Base-by-base conservation (phyloP, 768 basidiomycete species). In the Ramaria rubella region DNA sequence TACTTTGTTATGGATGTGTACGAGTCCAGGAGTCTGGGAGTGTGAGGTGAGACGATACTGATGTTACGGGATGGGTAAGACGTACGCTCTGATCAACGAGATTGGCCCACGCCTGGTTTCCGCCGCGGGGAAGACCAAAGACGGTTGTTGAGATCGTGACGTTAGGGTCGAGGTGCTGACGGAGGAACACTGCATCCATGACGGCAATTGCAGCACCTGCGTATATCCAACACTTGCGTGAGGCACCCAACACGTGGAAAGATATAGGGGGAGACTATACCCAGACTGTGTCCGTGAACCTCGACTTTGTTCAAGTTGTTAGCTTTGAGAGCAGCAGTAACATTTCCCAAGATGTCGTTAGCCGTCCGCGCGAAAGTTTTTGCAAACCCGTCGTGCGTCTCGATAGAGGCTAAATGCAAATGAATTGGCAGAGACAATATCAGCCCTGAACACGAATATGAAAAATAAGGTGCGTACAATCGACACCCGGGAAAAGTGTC, bases 201-300 rank as follows among this genome's bases (percentile, higher is more conserved):
- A 70, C 67, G n/a, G 77, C 74, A 38, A 79, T 67, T 2, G 77
- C 77, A 9, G 73, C 77, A 31, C 77, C 77, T 6, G 80, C 67
- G 4, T 75, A 74, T n/a, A n/a, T n/a, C n/a, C n/a, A n/a, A n/a
- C n/a, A n/a, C n/a, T n/a, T n/a, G n/a, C n/a, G n/a, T n/a, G 59
- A 76, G 78, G 0, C 77, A 76, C 42, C 76, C 72, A 23, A 77
- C 55, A n/a, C n/a, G n/a, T n/a, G n/a, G n/a, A n/a, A n/a, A n/a
- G n/a, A n/a, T n/a, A n/a, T n/a, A n/a, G n/a, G n/a, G n/a, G n/a
- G n/a, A n/a, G 6, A 24, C 23, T 9, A n/a, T 31, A 36, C 55
- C 49, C 6, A 51, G 49, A 51, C 49, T 51, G 31, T 51, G 49
- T 31, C 49, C 49, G 19, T 51, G 49, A 2, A 75, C 71, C 29